A percentile compares a stretch with the other conserved stretches of the same genome.
Evolutionary conservation across 108 stramenopile genomes (phyloP).

Genomic region (Discostella pseudostelligera): DNA sequence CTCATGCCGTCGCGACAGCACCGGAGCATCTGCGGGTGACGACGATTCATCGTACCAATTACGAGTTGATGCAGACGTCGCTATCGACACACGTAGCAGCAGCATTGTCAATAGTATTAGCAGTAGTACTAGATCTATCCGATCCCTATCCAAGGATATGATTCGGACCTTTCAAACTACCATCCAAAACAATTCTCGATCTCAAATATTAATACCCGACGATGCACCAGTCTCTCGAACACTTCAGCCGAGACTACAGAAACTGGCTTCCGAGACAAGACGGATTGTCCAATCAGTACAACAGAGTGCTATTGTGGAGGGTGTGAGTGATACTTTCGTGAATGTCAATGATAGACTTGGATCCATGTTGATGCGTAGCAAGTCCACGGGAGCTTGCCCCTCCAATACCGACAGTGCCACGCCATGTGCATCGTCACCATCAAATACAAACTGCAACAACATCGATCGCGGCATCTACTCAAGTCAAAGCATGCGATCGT

Average conservation of each 20-base stretch:
- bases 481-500: conserved; percentile 3
- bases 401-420: not conserved
- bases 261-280: conserved; percentile 5
- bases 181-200: not conserved
- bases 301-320: conserved; percentile 6
- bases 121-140: not conserved
- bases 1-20: not conserved
- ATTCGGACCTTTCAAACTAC: conserved; percentile 9
- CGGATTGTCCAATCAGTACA: conserved; percentile 16
- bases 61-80: not conserved
- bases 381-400: too few relatives aligned
- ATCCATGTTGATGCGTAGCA: not conserved
- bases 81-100: not conserved
- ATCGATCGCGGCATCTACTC: conserved; percentile 13
- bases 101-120: too few relatives aligned
- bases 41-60: not conserved
- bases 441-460: too few relatives aligned
- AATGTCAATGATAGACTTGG: conserved; percentile 12
- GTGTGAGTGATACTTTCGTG: conserved; percentile 3
- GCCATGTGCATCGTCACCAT: too few relatives aligned
- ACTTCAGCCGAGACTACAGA: conserved; percentile 7
- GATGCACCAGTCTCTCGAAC: not conserved
- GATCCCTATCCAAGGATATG: conserved; percentile 5
- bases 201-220: conserved; percentile 4
- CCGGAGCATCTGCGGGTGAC: not conserved